Evolutionary conservation across 2,329 filamentous ascomycete genomes (phyloP), one percentile per base, ranked within the genome.

Genomic region (Cordyceps pruinosa): DNA sequence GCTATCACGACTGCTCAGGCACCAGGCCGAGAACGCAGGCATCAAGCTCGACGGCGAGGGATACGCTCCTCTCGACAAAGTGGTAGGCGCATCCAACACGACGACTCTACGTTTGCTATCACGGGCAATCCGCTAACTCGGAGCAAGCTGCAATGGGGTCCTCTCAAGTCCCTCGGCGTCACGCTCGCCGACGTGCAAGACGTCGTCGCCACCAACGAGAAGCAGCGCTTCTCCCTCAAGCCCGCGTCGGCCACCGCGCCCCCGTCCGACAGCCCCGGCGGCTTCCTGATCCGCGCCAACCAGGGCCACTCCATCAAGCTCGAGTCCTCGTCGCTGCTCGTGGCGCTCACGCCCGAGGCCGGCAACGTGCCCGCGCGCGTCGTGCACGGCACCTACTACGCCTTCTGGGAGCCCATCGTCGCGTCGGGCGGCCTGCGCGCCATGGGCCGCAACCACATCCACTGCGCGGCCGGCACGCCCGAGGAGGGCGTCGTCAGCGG

Each of bases 231-330:
- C 76, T 83, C 85, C 2, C 78, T 97, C 66, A 86, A 90, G 54
- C 65, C 59, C 5, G 51, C 56, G 56, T 66, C 56, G 13, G 4
- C 48, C 56, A 9, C n/a, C n/a, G 4, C n/a, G n/a, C n/a, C 12
- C 21, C 30, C 7, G 4, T 7, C 64, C 65, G 41, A 65, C 67
- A 12, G 15, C 9, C 76, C 87, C 50, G 79, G 89, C 0, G 79
- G 88, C 70, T 97, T 86, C 76, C 79, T 95, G 32, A 97, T 99
- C 73, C 90, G 94, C 66, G 94, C 94, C 28, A 96, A 95, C 68
- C 94, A 97, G 75, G 94, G 94, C 56, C 94, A 97, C 76, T 90
- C 84, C 65, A 89, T 99, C 68, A 84, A 85, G 66, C 74, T 85
- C 35, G 86, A 89, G 28, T 84, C 84, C n/a, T 83, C 86, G 47